A percentile compares a stretch with the other conserved stretches of the same genome.
These are phyloP conservation scores for Chlamydomonas asymmetrica DNA, from an alignment of 139 green algal genomes.

Conservation along the genomic window DNA sequence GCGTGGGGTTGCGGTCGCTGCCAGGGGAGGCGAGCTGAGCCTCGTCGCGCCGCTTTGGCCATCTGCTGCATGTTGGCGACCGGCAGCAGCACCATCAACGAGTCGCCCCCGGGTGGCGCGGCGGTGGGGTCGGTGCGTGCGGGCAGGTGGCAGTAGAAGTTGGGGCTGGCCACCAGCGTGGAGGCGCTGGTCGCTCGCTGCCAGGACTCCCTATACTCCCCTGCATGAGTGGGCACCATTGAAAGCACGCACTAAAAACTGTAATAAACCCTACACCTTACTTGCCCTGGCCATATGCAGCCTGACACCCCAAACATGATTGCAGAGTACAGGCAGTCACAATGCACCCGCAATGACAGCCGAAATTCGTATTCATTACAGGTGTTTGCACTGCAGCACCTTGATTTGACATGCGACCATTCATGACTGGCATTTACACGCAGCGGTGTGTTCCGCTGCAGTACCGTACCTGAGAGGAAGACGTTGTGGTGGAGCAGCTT, in stretches of 20 bases:
- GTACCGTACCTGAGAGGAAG: conserved; percentile 75
- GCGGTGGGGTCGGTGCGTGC: conserved; percentile 77
- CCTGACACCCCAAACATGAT: too few species aligned
- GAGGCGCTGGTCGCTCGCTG: conserved; percentile 40
- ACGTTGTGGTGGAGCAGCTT: conserved; percentile 84
- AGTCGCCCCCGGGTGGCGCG: conserved; percentile 44
- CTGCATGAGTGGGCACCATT: too few species aligned
- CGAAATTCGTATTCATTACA: not conserved
- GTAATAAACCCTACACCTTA: too few species aligned
- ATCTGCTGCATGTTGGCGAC: conserved; percentile 77
- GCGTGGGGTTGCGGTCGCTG: too few species aligned
- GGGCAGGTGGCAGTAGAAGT: conserved; percentile 88
- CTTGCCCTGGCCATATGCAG: too few species aligned
- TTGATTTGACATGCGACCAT: not conserved
- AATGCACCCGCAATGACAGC: not conserved
- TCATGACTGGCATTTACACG: too few species aligned
- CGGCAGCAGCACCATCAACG: conserved; percentile 64
- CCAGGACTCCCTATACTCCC: conserved; percentile 56
- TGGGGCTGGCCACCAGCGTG: conserved; percentile 65
- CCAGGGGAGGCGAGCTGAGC: too few species aligned
- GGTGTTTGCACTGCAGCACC: not conserved
- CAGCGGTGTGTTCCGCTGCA: too few species aligned
- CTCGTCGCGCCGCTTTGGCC: too few species aligned
- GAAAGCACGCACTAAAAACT: too few species aligned
- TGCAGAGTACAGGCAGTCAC: too few species aligned